Percentiles rank a stretch among this genome's conserved stretches.
Evolutionary conservation across 257 asterid species (phyloP).

Genomic region (Galeopsis tetrahit): DNA sequence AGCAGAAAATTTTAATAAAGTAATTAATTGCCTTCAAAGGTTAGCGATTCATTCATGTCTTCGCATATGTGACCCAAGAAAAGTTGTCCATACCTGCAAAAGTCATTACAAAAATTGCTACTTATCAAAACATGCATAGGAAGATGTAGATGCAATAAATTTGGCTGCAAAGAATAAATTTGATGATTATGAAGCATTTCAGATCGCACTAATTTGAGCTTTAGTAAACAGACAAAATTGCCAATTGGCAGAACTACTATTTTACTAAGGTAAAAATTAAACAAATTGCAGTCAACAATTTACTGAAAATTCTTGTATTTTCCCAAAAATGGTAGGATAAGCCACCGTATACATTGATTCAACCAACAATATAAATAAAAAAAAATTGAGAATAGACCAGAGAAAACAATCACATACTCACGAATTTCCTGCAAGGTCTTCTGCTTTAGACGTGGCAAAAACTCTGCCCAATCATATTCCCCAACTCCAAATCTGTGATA

Average conservation of each 20-base stretch:
- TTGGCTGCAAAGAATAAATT: slow-evolving; percentile 18
- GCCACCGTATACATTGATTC: slow-evolving; percentile 5
- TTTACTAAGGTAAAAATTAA: slow-evolving; percentile 25
- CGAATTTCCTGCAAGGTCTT: slow-evolving; percentile 74
- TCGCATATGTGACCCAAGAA: slow-evolving; percentile 79
- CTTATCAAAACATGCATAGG: slow-evolving; percentile 21
- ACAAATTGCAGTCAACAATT: background rate
- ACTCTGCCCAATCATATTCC: slow-evolving; percentile 87
- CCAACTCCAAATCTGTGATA: slow-evolving; percentile 80
- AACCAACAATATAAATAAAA: slow-evolving; percentile 18
- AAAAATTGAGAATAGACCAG: slow-evolving; percentile 14
- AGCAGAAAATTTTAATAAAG: slow-evolving; percentile 23
- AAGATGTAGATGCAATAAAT: slow-evolving; percentile 22
- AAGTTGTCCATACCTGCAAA: slow-evolving; percentile 74
- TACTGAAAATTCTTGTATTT: background rate
- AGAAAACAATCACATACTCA: slow-evolving; percentile 59
- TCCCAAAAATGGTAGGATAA: slow-evolving; percentile 1
- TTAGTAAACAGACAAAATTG: background rate
- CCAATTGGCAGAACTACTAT: slow-evolving; percentile 9
- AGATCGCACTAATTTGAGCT: background rate
- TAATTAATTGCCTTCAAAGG: slow-evolving; percentile 72
- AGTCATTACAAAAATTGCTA: slow-evolving; percentile 30
- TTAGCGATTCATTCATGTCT: slow-evolving; percentile 67
- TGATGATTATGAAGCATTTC: slow-evolving; percentile 14
- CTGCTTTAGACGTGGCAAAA: slow-evolving; percentile 82